phyloP scores from a whole-genome alignment of 805 yeast genomes.

The Sugiyamaella chiloensis region DNA sequence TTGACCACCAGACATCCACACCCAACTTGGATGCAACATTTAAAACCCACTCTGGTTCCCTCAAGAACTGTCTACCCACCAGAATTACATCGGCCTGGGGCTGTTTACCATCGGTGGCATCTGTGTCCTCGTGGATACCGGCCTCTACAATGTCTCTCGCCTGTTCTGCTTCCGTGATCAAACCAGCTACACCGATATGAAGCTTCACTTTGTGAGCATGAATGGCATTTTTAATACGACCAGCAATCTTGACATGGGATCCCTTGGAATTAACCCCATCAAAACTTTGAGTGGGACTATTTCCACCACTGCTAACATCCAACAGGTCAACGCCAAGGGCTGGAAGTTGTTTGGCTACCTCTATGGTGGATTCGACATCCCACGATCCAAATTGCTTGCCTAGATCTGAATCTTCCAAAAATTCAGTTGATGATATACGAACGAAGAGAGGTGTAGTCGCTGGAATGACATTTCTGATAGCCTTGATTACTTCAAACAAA shows the following conservation, averaged over 20 bases:
- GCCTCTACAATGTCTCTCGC: constrained; percentile 1
- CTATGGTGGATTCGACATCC: too few species aligned
- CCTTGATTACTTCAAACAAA: constrained; percentile 45
- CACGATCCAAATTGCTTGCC: too few species aligned
- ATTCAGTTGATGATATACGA: too few species aligned
- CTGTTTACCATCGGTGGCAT: not conserved
- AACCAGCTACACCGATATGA: not conserved
- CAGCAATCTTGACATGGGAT: not conserved
- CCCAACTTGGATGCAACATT: too few species aligned
- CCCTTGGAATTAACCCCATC: not conserved
- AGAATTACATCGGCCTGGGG: constrained; percentile 1
- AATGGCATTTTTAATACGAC: not conserved
- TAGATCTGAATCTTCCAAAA: too few species aligned
- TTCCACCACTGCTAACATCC: too few species aligned
- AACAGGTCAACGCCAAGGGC: too few species aligned
- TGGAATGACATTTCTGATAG: too few species aligned
- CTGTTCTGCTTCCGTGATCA: constrained; percentile 1
- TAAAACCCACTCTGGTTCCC: constrained; percentile 1
- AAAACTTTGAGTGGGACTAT: not conserved
- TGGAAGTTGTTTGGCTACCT: too few species aligned
- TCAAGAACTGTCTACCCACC: not conserved
- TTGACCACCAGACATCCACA: too few species aligned
- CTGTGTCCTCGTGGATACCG: not conserved
- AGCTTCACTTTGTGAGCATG: not conserved
- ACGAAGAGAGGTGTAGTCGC: too few species aligned